Evolutionary conservation across 352 stramenopile species (phyloP), one percentile per base, ranked within the genome.

Genomic region (Pythium folliculosum): DNA sequence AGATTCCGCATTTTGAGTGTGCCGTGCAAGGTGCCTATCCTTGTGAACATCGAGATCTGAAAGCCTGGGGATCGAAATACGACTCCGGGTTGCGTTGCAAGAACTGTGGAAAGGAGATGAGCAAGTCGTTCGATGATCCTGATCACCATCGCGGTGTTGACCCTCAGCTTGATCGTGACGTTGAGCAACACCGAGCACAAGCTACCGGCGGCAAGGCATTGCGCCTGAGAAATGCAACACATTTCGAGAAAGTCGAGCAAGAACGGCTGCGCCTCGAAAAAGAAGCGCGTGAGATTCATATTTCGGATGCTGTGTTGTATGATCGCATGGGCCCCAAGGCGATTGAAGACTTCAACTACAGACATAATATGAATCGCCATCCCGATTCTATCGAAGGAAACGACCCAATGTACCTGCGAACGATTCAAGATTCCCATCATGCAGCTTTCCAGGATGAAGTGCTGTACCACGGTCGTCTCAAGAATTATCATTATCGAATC

Each of bases 261-360:
- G 86, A 94, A 53, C 74, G 86, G 1, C 8, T 91, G 60, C 76
- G 86, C 0, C 60, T 91, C 10, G 86, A 94, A 38, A 94, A 94
- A 60, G 86, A 94, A 60, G 74, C 74, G 0, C 67, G 84, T 4
- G 43, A 71, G n/a, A 69, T 92, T 12, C 77, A 90, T 19, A 54
- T 88, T 17, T 50, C 61, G 0, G 86, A 94, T 27, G 60, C 67
- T 0, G 58, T 86, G 21, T 54, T 90, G 13, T 94, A 94, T 47
- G 84, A 92, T 54, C 68, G 81, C 1, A 63, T 75, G 27, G 76
- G 80, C 19, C 82, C 81, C 0, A 89, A 90, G 62, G 74, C 72
- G 0, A 94, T 94, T 16, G 84, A 88, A 6, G 78, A 85, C 0
- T 78, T 91, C 35, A 88, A 94, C 49, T 92, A 81, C 35, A 79